These are phyloP conservation scores for Cordyceps fumosorosea DNA, from an alignment of 2,329 filamentous ascomycete genomes.

Conservation along the genomic window DNA sequence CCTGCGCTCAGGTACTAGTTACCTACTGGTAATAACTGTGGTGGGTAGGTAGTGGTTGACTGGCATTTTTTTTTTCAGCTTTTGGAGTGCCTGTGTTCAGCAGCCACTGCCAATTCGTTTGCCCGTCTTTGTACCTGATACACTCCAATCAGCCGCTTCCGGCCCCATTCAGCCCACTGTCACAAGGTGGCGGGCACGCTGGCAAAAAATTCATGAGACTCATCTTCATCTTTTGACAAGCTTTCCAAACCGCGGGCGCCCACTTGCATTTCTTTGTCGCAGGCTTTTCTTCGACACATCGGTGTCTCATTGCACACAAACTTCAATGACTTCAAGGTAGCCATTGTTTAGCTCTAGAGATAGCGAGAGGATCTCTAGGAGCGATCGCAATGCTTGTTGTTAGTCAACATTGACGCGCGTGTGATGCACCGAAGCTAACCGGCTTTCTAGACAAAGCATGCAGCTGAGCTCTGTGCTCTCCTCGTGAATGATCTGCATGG, in stretches of 20 bases:
- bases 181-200: not conserved
- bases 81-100: no score
- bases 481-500: constrained; percentile 86
- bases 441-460: constrained; percentile 54
- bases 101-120: no score
- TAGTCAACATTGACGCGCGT: constrained; percentile 24
- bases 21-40: not conserved
- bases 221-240: constrained; percentile 5
- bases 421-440: constrained; percentile 16
- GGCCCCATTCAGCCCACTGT: constrained; percentile 3
- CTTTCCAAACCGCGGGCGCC: not conserved
- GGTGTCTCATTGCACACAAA: constrained; percentile 2
- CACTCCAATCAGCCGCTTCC: not conserved
- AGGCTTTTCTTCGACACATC: not conserved
- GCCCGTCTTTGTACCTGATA: no score
- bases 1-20: not conserved
- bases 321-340: constrained; percentile 62
- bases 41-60: no score
- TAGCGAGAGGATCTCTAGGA: constrained; percentile 72
- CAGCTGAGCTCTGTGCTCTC: constrained; percentile 83
- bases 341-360: constrained; percentile 67
- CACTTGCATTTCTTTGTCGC: not conserved
- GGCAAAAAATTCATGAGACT: constrained; percentile 13
- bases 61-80: no score
- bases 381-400: constrained; percentile 53